These are phyloP conservation scores for Cyclocybe cylindracea DNA, from an alignment of 768 basidiomycete species.

Conservation along the genomic window DNA sequence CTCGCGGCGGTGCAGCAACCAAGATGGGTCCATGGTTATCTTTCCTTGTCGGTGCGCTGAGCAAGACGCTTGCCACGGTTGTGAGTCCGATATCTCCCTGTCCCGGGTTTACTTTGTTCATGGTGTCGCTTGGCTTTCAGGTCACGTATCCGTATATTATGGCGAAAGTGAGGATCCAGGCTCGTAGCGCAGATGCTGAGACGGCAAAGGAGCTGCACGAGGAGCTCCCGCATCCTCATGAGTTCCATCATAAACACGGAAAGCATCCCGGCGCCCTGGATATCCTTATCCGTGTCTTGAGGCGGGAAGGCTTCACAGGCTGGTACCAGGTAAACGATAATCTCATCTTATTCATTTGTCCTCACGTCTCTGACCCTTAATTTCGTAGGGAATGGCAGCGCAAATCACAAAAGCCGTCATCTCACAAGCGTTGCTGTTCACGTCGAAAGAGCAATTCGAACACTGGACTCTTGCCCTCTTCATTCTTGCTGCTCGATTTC, in stretches of 20 bases:
- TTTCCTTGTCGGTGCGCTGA: conserved; percentile 87
- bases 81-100: conserved; percentile 46
- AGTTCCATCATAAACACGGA: conserved; percentile 43
- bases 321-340: conserved; percentile 83
- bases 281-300: conserved; percentile 70
- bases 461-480: conserved; percentile 79
- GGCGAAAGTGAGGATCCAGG: conserved; percentile 96
- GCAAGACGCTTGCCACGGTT: conserved; percentile 94
- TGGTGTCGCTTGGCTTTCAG: conserved; percentile 35
- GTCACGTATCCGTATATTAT: conserved; percentile 95
- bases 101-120: not conserved
- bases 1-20: conserved; percentile 43
- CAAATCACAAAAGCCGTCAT: conserved; percentile 96
- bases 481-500: conserved; percentile 47
- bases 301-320: conserved; percentile 79
- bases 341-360: not conserved
- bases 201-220: conserved; percentile 43
- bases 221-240: conserved; percentile 35
- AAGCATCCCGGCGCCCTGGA: conserved; percentile 75
- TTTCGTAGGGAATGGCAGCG: conserved; percentile 84
- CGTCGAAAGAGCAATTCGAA: conserved; percentile 98
- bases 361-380: not conserved
- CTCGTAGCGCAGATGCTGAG: conserved; percentile 64
- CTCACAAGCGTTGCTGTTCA: conserved; percentile 93
- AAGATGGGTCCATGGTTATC: conserved; percentile 79